Evolutionary conservation across 2,329 filamentous ascomycete genomes (phyloP), one percentile per base, ranked within the genome.

Genomic region (Uncinocarpus reesii): DNA sequence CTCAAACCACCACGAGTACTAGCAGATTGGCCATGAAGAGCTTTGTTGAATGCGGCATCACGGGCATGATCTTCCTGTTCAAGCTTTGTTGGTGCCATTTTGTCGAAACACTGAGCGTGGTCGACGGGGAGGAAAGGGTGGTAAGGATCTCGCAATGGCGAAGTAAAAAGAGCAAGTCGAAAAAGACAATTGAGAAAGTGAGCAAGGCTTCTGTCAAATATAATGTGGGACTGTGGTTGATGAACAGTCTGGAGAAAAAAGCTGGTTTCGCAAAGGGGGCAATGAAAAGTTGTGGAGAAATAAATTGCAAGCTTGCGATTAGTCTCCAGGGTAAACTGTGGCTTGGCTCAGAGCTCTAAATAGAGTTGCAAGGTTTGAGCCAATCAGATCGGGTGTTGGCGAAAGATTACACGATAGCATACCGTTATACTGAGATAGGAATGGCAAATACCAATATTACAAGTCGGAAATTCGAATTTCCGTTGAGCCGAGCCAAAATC

Each of bases 1-100:
- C 79, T 72, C 59, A 95, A 78, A 57, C 86, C 86, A 62, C 83
- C 85, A 49, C 75, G 70, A 37, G 79, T 78, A 62, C 81, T 69
- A 42, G 86, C 74, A 47, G 86, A 87, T 54, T 77, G 73, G 57
- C 78, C 86, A 69, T 95, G 89, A 74, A 95, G 75, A 57, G 80
- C 86, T 72, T 87, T 85, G 76, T 86, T 89, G 77, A 95, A 95
- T 57, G 79, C 83, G 55, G 86, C 86, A 84, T 95, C 88, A 59
- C 88, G 86, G 62, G 71, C 65, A 67, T 89, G 83, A 66, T 95
- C 80, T 71, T 95, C 86, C 62, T 74, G 71, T 76, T 94, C 87
- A 65, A 95, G 83, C 52, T 66, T 64, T 55, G 65, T 58, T 43
- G 75, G 72, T 57, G 74, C 68, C 76, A 78, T 78, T 53, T 23